Conservation (phyloP, 2,329 filamentous ascomycete species). For the Dactylellina parvicollis region DNA sequence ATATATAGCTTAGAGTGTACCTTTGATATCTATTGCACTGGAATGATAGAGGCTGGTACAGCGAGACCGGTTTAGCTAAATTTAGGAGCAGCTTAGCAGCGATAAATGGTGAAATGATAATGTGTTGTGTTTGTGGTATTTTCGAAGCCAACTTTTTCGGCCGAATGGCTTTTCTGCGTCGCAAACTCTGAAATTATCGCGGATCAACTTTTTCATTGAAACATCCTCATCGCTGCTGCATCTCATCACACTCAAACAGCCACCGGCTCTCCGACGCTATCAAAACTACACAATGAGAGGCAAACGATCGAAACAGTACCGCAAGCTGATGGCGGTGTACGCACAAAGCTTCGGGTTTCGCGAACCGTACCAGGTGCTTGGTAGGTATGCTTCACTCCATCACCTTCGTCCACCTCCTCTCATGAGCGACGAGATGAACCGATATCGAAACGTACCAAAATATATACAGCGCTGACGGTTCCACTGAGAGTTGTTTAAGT, state of each 20-base stretch:
- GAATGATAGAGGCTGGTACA: too few relatives aligned
- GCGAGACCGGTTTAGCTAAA: too few relatives aligned
- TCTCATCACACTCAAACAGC: neutral
- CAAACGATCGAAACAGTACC: constrained; percentile 77
- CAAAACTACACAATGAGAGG: constrained; percentile 67
- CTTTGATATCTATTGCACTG: too few relatives aligned
- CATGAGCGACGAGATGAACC: neutral
- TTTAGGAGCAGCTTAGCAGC: too few relatives aligned
- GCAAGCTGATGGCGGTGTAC: constrained; percentile 94
- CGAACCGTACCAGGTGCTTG: constrained; percentile 89
- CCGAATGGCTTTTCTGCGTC: constrained; percentile 19
- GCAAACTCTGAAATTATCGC: constrained; percentile 30
- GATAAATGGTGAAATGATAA: neutral
- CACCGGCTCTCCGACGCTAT: neutral
- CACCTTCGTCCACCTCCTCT: neutral
- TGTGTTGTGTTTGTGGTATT: constrained; percentile 37
- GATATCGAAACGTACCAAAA: neutral
- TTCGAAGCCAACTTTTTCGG: constrained; percentile 15
- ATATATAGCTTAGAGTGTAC: too few relatives aligned
- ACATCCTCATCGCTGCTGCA: constrained; percentile 1
- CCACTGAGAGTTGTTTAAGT: constrained; percentile 64
- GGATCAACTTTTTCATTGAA: constrained; percentile 15
- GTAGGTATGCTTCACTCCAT: constrained; percentile 62
- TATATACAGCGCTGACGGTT: neutral
- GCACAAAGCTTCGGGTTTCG: constrained; percentile 87